Base-by-base conservation (phyloP, 83 land plant species). In the Diphasiastrum complanatum region DNA sequence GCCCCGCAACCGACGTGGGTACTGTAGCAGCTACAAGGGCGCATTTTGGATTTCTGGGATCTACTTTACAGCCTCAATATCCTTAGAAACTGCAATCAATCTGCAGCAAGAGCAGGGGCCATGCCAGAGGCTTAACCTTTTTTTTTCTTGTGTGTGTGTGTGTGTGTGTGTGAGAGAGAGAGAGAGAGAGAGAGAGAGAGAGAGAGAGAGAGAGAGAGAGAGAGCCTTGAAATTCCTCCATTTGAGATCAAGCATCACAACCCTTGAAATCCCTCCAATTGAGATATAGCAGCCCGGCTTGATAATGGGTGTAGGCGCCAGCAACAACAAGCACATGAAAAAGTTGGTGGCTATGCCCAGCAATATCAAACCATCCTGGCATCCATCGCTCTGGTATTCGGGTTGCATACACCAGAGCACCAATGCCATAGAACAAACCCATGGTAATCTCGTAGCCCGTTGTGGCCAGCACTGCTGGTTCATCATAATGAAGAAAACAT, bases 341-440 rank as follows among this genome's bases (percentile, higher is more conserved):
- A 2, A 73, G 20, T 50, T 73, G 76, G 14, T 73, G 76, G 38
- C 76, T 73, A 45, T 67, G 74, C 2, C 76, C 76, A 4, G 64
- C 61, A 33, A 73, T 73, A 60, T 73, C 76, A 43, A 73, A 73
- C 6, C 16, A 26, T 11, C 76, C 76, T 19, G 76, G 76, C 32
- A 61, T 66, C 76, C 76, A 73, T 16, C 76, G 47, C 29, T 73
- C 76, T 1, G 76, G 76, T 22, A 73, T 61, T 8, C 76, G 48
- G 1, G 72, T 66, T 19, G 76, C 76, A 43, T 73, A 73, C 1
- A 73, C 50, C 16, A 73, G 51, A 18, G 66, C 70, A 27, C 76
- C 76, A 24, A 61, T 6, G 3, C 56, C 65, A 34, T 73, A 73
- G 22, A 73, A 60, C 18, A 67, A 4, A 24, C 63, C 72, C 76